Conservation (phyloP, 306 rosid genomes). For the Prunus mongolica region DNA sequence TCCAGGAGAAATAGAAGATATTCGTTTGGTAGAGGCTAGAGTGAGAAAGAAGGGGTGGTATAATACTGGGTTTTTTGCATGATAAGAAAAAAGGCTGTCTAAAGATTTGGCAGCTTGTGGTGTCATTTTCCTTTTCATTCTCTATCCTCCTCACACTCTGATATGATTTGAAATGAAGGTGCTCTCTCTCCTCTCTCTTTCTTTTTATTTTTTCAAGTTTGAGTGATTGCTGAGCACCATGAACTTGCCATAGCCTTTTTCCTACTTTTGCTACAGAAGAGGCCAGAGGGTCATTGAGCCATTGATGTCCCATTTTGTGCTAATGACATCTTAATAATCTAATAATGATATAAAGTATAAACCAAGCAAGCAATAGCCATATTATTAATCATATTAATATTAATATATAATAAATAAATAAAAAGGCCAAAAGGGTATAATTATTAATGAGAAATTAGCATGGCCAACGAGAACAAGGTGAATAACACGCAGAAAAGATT, state of each 20-base stretch:
- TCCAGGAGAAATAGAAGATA: constrained; percentile 38
- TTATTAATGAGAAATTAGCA: neutral
- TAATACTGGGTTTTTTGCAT: neutral
- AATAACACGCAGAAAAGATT: too few relatives aligned
- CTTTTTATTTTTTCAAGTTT: too few relatives aligned
- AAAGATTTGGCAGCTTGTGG: constrained; percentile 55
- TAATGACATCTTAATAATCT: neutral
- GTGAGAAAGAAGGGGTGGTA: neutral
- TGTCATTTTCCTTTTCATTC: constrained; percentile 42
- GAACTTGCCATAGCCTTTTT: neutral
- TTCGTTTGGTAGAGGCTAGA: constrained; percentile 41
- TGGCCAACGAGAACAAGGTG: neutral
- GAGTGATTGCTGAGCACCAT: neutral
- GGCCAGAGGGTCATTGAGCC: neutral
- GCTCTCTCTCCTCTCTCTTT: neutral
- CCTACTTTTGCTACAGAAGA: too few relatives aligned
- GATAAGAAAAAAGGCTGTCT: constrained; percentile 34
- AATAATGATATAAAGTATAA: neutral
- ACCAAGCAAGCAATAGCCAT: neutral
- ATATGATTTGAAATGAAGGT: neutral
- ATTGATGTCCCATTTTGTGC: neutral
- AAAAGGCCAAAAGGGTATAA: neutral
- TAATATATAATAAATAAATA: neutral
- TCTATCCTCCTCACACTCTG: constrained; percentile 17
- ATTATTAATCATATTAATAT: neutral